A percentile compares a stretch with the other conserved stretches of the same genome.
These are phyloP conservation scores for Lactifluus piperatus DNA, from an alignment of 768 basidiomycete genomes.

Conservation along the genomic window DNA sequence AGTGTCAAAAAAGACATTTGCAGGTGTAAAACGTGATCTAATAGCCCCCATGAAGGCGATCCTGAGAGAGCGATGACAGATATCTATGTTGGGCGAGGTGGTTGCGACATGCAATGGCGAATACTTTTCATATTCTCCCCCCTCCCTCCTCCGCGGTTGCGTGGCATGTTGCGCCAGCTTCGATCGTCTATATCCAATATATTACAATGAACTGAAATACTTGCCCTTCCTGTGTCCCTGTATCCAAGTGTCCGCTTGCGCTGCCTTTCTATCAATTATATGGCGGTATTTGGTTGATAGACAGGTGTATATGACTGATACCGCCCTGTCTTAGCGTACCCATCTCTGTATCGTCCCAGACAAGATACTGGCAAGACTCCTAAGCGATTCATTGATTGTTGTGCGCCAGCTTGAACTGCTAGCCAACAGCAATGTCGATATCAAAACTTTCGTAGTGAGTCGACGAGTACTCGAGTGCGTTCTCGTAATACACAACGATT, in stretches of 20 bases:
- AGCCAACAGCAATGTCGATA: background rate
- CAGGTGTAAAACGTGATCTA: slow-evolving; percentile 32
- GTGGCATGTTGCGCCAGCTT: no score
- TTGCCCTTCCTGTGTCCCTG: no score
- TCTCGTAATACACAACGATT: background rate
- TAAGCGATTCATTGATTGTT: background rate
- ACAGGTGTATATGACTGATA: background rate
- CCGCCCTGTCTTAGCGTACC: background rate
- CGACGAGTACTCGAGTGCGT: background rate
- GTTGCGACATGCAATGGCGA: background rate
- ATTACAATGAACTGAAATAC: no score
- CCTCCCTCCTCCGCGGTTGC: background rate
- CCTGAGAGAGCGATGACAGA: slow-evolving; percentile 25
- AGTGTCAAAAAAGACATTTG: slow-evolving; percentile 32
- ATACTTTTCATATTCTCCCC: background rate
- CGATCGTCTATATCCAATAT: background rate
- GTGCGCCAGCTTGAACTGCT: background rate
- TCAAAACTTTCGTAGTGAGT: background rate
- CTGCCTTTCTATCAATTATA: no score
- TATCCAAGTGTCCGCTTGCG: no score
- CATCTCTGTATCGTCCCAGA: background rate
- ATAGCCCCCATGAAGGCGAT: slow-evolving; percentile 34
- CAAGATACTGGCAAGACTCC: background rate
- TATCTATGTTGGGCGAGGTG: background rate
- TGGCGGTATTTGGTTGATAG: no score